Base-by-base conservation (phyloP, 129 eudicot genomes). In the Artemisia argyi region DNA sequence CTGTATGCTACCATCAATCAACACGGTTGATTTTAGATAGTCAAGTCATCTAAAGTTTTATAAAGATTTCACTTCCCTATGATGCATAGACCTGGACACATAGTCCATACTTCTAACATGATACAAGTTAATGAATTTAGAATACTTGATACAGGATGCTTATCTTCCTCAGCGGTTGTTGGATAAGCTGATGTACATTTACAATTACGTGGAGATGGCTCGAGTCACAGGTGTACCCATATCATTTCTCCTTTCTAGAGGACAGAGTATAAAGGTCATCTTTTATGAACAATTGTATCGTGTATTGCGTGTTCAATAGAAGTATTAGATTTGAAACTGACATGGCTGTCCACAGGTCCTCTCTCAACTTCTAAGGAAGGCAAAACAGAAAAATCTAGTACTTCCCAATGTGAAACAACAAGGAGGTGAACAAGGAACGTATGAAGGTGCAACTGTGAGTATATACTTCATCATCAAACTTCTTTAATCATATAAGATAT, bases 201-300 rank as follows among this genome's bases (percentile, higher is more conserved):
- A 95, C 84, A 95, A 95, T 81, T 95, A 95, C 80, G 99, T 95
- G 84, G 99, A 95, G 79, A 95, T 95, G 99, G 97, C 99, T 83
- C 89, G 99, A 44, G 99, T 95, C 59, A 95, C 99, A 7, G 99
- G 99, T 79, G 99, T 95, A 65, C 99, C 99, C 16, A 84, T 95
- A 39, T 95, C 99, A 39, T 95, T 90, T 86, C 99, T 95, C 18
- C 96, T 95, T 58, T 86, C 99, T 63, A 84, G 99, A 83, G 99
- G 99, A 71, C 99, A 95, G 85, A 95, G 99, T 71, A 95, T 95
- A 72, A 95, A 95, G 99, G 99, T n/a, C n/a, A n/a, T n/a, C n/a
- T n/a, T n/a, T n/a, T n/a, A n/a, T 74, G 30, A 77, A 46, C 13
- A 50, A n/a, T 24, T 13, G 68, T 42, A 63, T 69, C 26, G 17